These are phyloP conservation scores for Monilinia aucupariae DNA, from an alignment of 2,329 filamentous ascomycete species.

Conservation along the genomic window DNA sequence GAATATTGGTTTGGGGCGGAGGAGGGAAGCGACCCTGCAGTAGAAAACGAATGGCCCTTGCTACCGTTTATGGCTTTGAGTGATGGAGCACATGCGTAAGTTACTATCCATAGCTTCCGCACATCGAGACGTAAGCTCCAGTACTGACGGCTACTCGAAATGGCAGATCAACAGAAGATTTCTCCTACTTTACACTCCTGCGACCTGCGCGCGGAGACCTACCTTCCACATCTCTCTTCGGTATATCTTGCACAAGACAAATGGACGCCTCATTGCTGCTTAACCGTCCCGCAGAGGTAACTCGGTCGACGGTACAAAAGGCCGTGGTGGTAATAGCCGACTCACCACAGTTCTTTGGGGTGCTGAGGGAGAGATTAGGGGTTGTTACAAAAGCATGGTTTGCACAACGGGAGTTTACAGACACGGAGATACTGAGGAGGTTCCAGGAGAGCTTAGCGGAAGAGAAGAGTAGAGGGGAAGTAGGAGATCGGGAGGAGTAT, in stretches of 20 bases:
- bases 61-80: constrained; percentile 96
- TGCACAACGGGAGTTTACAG: constrained; percentile 84
- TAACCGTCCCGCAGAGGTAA: constrained; percentile 80
- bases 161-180: constrained; percentile 78
- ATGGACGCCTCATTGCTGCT: constrained; percentile 74
- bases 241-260: constrained; percentile 91
- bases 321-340: constrained; percentile 94
- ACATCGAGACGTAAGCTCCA: background rate
- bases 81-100: constrained; percentile 89
- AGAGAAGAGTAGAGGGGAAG: constrained; percentile 56
- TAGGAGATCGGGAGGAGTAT: constrained; percentile 77
- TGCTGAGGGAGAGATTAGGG: constrained; percentile 81
- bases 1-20: constrained; percentile 81
- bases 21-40: constrained; percentile 70
- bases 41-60: constrained; percentile 82
- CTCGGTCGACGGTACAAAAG: constrained; percentile 96
- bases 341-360: constrained; percentile 82
- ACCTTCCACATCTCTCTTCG: constrained; percentile 79
- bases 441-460: constrained; percentile 85
- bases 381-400: constrained; percentile 97
- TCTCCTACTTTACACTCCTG: constrained; percentile 94
- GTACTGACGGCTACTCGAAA: constrained; percentile 11
- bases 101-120: background rate
- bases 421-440: constrained; percentile 80
- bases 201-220: constrained; percentile 49